Conservation (phyloP, 805 yeast genomes). For the Yarrowia alimentaria region DNA sequence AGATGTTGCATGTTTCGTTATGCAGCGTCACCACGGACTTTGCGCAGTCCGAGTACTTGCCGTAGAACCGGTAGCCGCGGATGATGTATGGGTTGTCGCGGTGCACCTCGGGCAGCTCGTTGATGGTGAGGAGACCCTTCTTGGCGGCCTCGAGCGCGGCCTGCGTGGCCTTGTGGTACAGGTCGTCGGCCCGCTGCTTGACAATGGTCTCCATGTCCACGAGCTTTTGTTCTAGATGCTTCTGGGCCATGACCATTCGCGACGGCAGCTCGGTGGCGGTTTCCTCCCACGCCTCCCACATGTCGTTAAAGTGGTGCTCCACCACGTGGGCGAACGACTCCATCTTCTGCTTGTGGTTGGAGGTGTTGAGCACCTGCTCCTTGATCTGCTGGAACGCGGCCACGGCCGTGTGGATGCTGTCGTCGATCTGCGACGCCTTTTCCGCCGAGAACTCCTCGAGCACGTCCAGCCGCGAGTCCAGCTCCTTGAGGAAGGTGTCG, state of each 20-base stretch:
- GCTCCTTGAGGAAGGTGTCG: conserved; percentile 21
- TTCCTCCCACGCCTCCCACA: too few relatives aligned
- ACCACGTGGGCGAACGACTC: conserved; percentile 38
- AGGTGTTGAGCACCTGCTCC: conserved; percentile 35
- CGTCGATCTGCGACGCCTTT: conserved; percentile 38
- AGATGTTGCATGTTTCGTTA: conserved; percentile 88
- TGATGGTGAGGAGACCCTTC: conserved; percentile 62
- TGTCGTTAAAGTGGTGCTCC: conserved; percentile 35
- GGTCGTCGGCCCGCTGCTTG: conserved; percentile 26
- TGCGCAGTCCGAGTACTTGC: conserved; percentile 58
- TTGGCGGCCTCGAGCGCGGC: conserved; percentile 37
- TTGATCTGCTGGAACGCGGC: conserved; percentile 37
- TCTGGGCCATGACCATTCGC: conserved; percentile 35
- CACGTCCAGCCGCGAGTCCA: conserved; percentile 36
- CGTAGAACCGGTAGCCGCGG: conserved; percentile 80
- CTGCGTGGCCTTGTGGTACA: conserved; percentile 29
- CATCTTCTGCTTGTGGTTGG: conserved; percentile 39
- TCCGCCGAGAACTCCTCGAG: conserved; percentile 40
- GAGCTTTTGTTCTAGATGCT: conserved; percentile 39
- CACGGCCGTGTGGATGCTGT: conserved; percentile 35
- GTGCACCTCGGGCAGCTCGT: conserved; percentile 90
- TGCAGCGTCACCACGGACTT: conserved; percentile 62
- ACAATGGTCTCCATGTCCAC: conserved; percentile 37
- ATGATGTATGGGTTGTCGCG: conserved; percentile 84
- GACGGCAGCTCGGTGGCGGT: too few relatives aligned